These are phyloP conservation scores for button mushroom (Agaricus bisporus) DNA, from an alignment of 768 basidiomycete species.

Conservation along the genomic window DNA sequence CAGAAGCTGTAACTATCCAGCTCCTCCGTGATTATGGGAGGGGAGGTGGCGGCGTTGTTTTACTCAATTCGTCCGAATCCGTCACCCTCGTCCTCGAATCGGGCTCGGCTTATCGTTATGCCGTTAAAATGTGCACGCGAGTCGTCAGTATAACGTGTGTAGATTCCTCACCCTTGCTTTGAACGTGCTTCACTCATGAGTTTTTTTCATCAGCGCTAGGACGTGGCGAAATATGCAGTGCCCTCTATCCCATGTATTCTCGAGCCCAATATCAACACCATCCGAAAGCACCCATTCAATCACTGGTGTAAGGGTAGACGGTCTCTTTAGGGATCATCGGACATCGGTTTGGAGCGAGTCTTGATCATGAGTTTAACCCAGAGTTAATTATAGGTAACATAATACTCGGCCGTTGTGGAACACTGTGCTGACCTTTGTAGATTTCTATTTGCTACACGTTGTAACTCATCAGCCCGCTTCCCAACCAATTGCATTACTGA, in stretches of 20 bases:
- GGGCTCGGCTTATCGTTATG: conserved; percentile 63
- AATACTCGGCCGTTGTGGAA: neutral
- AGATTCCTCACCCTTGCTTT: neutral
- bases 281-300: conserved; percentile 29
- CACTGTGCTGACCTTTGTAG: neutral
- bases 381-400: neutral
- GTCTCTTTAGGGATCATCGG: conserved; percentile 61
- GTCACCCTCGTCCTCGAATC: conserved; percentile 66
- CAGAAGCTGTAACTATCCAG: conserved; percentile 57
- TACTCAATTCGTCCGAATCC: conserved; percentile 57
- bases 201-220: conserved; percentile 38
- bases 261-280: conserved; percentile 26
- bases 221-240: conserved; percentile 63
- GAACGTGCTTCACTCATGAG: neutral
- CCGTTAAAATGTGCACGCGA: conserved; percentile 56
- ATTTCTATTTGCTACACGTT: neutral
- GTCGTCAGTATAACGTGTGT: conserved; percentile 68
- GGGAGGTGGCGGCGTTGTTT: conserved; percentile 43
- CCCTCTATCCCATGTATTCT: conserved; percentile 55
- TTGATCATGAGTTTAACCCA: conserved; percentile 19
- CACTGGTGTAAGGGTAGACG: conserved; percentile 58
- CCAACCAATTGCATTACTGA: too few species aligned
- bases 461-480: neutral
- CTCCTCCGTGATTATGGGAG: conserved; percentile 60
- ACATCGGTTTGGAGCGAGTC: conserved; percentile 58